Evolutionary conservation across 2,329 filamentous ascomycete species (phyloP), one percentile per base, ranked within the genome.

Genomic region (Aspergillus cejpii): DNA sequence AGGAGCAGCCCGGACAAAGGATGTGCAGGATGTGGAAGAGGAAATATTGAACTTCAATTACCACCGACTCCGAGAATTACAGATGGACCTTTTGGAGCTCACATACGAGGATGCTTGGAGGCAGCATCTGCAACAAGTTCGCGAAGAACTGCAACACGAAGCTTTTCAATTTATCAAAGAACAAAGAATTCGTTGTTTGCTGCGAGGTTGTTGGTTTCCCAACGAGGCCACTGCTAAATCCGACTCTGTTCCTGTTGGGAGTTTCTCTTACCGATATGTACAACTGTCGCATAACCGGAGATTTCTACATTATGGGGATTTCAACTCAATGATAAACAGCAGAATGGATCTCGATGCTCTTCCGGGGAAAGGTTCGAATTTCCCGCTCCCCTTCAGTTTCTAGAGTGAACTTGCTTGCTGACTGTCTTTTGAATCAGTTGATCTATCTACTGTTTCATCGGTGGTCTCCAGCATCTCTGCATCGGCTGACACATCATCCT

Each of bases 71-170:
- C 80, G 92, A 41, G 83, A 89, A 60, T 73, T 95, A 43, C 92
- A 98, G 67, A 96, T 97, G 89, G 86, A 94, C 55, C 75, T 96
- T 8, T 74, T 97, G 3, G 87, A 94, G 62, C 74, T 92, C 52
- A 87, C 88, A 0, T 97, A 97, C 61, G 91, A 97, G 64, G 87
- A 94, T 62, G 86, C 86, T 39, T 98, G 92, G 92, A 90, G 90
- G 10, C 80, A 86, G 50, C 89, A 97, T 67, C 75, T 98, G 21
- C 80, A 80, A 52, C 87, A 92, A 67, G 87, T 95, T n/a, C 84
- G 89, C 26, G 88, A 96, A 43, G 88, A 94, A 64, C 76, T 97
- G 36, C 85, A 87, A 55, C 83, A 91, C 58, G 92, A 98, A 66
- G 89, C 91, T 8, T 71, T 96, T 43, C 87, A 95, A 59, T 98